These are phyloP conservation scores for Sarocladium kiliense DNA, from an alignment of 2,329 filamentous ascomycete genomes.

Conservation along the genomic window DNA sequence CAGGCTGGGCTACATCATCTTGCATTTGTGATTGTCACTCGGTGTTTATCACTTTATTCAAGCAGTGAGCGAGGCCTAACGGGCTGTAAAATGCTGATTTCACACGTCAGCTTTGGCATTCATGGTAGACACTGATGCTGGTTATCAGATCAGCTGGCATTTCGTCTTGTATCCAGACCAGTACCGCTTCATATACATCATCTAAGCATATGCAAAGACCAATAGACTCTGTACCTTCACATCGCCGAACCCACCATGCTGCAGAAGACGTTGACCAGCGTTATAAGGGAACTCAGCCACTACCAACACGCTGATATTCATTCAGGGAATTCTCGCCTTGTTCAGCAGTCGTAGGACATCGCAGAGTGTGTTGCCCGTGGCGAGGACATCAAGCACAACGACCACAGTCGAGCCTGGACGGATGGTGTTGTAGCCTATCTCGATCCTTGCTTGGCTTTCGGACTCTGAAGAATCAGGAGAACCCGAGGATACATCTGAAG, in stretches of 20 bases:
- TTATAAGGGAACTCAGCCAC: conserved; percentile 55
- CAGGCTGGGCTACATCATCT: no score
- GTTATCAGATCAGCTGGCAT: neutral
- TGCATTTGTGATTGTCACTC: no score
- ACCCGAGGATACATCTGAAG: conserved; percentile 52
- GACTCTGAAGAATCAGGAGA: no score
- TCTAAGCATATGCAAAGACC: no score
- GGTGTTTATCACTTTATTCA: neutral
- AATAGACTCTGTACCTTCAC: conserved; percentile 48
- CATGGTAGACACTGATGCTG: neutral
- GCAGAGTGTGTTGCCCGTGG: conserved; percentile 49
- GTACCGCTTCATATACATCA: conserved; percentile 10
- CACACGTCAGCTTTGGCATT: neutral
- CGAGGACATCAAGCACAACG: conserved; percentile 55
- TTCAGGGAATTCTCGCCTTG: conserved; percentile 32
- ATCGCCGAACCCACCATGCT: conserved; percentile 40
- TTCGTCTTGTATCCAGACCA: neutral
- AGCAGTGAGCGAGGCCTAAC: neutral
- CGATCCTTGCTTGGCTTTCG: conserved; percentile 26
- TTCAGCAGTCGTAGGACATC: conserved; percentile 44
- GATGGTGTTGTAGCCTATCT: conserved; percentile 43
- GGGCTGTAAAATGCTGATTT: neutral
- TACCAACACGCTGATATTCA: conserved; percentile 42
- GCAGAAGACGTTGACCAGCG: conserved; percentile 42
- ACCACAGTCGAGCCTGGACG: conserved; percentile 36